A percentile compares a stretch with the other conserved stretches of the same genome.
These are phyloP conservation scores for Thelonectria olida DNA, from an alignment of 2,329 filamentous ascomycete genomes.

Conservation along the genomic window DNA sequence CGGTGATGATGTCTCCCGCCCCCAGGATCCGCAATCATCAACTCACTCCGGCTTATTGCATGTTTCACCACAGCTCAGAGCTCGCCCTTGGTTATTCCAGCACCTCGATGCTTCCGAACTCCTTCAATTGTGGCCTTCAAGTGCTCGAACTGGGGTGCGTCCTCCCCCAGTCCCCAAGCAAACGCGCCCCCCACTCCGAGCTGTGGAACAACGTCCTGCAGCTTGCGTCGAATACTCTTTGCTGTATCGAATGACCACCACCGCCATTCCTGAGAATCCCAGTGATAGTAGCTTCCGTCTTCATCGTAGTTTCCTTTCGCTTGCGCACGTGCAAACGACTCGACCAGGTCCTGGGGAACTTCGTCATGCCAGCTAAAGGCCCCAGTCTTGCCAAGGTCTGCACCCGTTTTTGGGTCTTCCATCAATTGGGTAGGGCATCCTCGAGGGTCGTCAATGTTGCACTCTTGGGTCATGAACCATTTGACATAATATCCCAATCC, in stretches of 20 bases:
- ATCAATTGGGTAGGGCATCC: slow-evolving; percentile 65
- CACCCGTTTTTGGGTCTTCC: slow-evolving; percentile 66
- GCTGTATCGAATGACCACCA: slow-evolving; percentile 82
- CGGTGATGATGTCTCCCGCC: not conserved
- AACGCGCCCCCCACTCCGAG: slow-evolving; percentile 74
- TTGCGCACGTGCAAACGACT: slow-evolving; percentile 67
- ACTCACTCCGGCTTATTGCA: slow-evolving; percentile 12
- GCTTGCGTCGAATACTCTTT: slow-evolving; percentile 68
- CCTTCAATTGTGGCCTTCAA: slow-evolving; percentile 46
- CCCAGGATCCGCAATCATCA: not conserved
- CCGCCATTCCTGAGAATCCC: slow-evolving; percentile 64
- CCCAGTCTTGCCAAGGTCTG: slow-evolving; percentile 65
- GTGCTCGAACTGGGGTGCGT: slow-evolving; percentile 58
- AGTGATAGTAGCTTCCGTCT: slow-evolving; percentile 78
- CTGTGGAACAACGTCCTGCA: slow-evolving; percentile 64
- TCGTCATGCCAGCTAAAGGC: slow-evolving; percentile 69
- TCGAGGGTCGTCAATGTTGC: slow-evolving; percentile 53
- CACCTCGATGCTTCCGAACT: slow-evolving; percentile 28
- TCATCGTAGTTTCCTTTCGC: slow-evolving; percentile 57
- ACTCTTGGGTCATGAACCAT: slow-evolving; percentile 64
- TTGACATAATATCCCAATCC: slow-evolving; percentile 76
- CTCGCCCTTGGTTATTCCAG: slow-evolving; percentile 39
- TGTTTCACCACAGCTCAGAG: slow-evolving; percentile 33
- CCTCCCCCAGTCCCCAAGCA: slow-evolving; percentile 79
- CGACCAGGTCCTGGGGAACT: slow-evolving; percentile 60